A percentile compares a stretch with the other conserved stretches of the same genome.
Conservation (phyloP, 78 protist species). For the Goniomonas avonlea region DNA sequence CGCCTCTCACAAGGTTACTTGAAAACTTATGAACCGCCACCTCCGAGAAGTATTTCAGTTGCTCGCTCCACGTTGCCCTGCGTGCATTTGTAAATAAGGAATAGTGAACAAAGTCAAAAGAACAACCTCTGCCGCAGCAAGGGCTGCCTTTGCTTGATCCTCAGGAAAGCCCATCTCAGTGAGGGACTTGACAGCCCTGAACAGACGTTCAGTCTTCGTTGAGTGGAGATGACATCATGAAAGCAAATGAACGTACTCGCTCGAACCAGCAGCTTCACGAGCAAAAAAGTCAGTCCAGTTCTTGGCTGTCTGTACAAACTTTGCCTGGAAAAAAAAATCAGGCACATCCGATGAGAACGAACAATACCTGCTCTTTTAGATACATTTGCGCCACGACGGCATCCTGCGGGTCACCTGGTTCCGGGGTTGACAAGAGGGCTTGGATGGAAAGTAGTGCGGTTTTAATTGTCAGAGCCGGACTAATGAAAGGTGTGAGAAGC, state of each 20-base stretch:
- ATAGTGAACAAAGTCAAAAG: not conserved
- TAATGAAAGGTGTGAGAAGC: no score
- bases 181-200: not conserved
- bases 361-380: not conserved
- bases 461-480: slow-evolving; percentile 51
- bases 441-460: slow-evolving; percentile 54
- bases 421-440: slow-evolving; percentile 42
- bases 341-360: not conserved
- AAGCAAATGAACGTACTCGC: no score
- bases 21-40: no score
- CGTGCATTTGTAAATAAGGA: no score
- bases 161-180: slow-evolving; percentile 15
- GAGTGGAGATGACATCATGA: not conserved
- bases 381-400: slow-evolving; percentile 9
- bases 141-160: not conserved
- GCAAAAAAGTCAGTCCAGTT: slow-evolving; percentile 43
- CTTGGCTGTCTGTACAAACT: slow-evolving; percentile 10
- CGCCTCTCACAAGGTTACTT: no score
- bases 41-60: no score
- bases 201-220: not conserved
- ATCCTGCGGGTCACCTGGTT: slow-evolving; percentile 56
- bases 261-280: not conserved
- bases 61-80: no score
- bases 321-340: not conserved
- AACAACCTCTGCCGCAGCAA: not conserved